These are phyloP conservation scores for Mycena pura DNA, from an alignment of 768 basidiomycete genomes.

Conservation along the genomic window DNA sequence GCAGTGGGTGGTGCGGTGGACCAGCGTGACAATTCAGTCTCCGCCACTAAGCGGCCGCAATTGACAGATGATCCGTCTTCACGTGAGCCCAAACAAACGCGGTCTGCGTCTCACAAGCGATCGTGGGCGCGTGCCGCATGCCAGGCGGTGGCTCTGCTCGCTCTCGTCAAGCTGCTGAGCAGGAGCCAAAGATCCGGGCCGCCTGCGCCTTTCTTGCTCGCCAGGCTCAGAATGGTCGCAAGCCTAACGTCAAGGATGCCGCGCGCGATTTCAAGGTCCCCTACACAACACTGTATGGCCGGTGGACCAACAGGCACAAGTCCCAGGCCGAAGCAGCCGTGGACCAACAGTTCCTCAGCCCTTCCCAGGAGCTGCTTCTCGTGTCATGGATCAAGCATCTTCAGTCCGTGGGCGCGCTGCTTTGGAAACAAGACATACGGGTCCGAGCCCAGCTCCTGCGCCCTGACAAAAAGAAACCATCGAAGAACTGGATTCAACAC, in stretches of 20 bases:
- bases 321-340: not conserved
- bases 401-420: not conserved
- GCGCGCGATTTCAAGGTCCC: not conserved
- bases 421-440: not conserved
- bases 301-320: not conserved
- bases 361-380: not conserved
- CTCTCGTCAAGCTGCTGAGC: no score
- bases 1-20: no score
- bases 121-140: no score
- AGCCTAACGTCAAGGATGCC: not conserved
- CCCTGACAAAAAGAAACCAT: not conserved
- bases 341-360: not conserved
- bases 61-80: no score
- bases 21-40: no score
- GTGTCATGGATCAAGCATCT: not conserved
- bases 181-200: no score
- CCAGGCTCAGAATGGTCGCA: no score
- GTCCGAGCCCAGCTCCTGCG: not conserved
- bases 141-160: no score
- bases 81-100: no score
- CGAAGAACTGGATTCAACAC: constrained; percentile 16
- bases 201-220: no score
- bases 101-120: no score
- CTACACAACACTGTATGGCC: not conserved
- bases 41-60: no score